These are phyloP conservation scores for Yamadazyma triangularis DNA, from an alignment of 1,139 yeast species.

Conservation along the genomic window DNA sequence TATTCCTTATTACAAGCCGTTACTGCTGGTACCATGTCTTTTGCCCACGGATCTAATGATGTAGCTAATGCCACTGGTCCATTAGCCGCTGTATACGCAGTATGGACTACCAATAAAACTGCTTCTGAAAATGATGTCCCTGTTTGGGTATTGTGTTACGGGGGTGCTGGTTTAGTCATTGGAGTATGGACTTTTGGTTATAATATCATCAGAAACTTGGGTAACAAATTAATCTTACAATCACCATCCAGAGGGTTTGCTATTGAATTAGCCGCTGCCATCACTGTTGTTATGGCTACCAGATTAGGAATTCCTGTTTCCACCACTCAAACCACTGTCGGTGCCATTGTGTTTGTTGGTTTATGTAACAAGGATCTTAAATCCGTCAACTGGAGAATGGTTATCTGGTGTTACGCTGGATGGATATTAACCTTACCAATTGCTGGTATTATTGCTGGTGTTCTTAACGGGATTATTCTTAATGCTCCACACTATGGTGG, in stretches of 20 bases:
- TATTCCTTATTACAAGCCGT: conserved; percentile 68
- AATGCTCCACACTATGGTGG: conserved; percentile 59
- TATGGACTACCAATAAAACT: conserved; percentile 54
- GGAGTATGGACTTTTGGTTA: conserved; percentile 76
- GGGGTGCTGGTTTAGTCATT: conserved; percentile 63
- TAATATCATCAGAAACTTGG: conserved; percentile 65
- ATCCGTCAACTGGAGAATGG: conserved; percentile 79
- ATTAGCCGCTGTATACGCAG: conserved; percentile 57
- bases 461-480: conserved; percentile 58
- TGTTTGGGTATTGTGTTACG: conserved; percentile 64
- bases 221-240: conserved; percentile 71
- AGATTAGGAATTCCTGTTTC: conserved; percentile 69
- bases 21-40: conserved; percentile 77
- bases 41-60: conserved; percentile 82
- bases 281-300: conserved; percentile 73
- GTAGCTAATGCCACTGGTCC: conserved; percentile 81
- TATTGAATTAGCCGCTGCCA: conserved; percentile 75
- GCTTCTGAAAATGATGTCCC: conserved; percentile 57
- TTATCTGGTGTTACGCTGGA: conserved; percentile 64
- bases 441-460: conserved; percentile 71
- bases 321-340: conserved; percentile 78
- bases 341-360: conserved; percentile 76
- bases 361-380: conserved; percentile 60
- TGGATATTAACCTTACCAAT: conserved; percentile 73
- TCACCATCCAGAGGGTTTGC: conserved; percentile 81